Evolutionary conservation across 2,329 filamentous ascomycete species (phyloP), one percentile per base, ranked within the genome.

Genomic region (Stenocarpella maydis): DNA sequence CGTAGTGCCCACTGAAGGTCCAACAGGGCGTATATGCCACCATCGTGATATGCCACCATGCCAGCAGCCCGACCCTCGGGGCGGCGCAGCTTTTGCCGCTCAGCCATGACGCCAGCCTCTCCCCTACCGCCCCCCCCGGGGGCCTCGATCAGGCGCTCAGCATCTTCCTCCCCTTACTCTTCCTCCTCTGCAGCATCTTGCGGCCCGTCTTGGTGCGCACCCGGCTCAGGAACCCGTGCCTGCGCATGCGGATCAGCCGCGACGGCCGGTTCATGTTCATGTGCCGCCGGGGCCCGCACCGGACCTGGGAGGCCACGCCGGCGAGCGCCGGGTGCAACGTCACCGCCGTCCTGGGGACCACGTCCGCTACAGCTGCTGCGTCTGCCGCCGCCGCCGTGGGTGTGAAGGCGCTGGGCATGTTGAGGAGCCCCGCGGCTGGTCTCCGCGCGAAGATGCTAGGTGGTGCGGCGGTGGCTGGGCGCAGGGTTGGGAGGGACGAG

Each of bases 191-290:
- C 65, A 90, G 75, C 70, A 83, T 87, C 79, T 84, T 86, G 69
- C 83, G 80, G 3, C 88, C 88, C 12, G 82, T 85, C 75, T 81
- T 83, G 54, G 83, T 84, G 73, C 82, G 80, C 73, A 83, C 77
- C 45, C 87, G 80, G 73, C 80, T 82, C 58, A 90, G 77, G 74
- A 88, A 90, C 1, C 88, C 88, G 72, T 86, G 84, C 73, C 87
- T 82, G 28, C 87, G 82, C 82, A 89, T 90, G 78, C 88, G 86
- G 17, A 89, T 77, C 66, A 89, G 79, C 43, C 87, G 82, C 67
- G 84, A 87, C 67, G 83, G 79, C 61, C 82, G 79, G 67, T 85
- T 83, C 85, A 89, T 85, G 39, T 86, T 89, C 75, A 87, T 83
- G 63, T 69, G 53, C 61, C 49, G 63, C 70, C 87, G 84, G 58